Base-by-base conservation (phyloP, 768 basidiomycete species). In the Termitomyces sp. region DNA sequence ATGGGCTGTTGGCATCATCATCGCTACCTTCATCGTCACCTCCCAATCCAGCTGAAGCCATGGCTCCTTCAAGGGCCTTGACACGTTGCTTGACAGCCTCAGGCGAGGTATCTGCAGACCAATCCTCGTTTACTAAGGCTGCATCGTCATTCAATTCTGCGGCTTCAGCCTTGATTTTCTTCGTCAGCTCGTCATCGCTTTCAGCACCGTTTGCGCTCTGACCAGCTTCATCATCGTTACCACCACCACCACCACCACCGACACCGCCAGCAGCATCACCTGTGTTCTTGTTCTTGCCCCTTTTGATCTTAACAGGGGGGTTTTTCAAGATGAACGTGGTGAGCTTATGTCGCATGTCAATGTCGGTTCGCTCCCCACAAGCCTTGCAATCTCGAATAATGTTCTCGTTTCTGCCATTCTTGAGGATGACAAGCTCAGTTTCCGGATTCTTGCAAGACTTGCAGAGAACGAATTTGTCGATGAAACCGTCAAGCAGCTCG, bases 401-500 rank as follows among this genome's bases (percentile, higher is more conserved):
- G 64, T 90, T 85, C 67, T 98, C 97, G 58, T 74, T 79, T 32
- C 83, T 76, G 52, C 95, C 94, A 58, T 70, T 76, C 75, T 93
- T 95, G 72, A 93, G 85, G 71, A 99, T 84, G 77, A 93, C 75
- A 48, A 98, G 85, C 68, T 98, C 95, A 35, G 97, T 99, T 77
- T 99, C 97, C 12, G 97, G 97, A 71, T 99, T 99, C 79, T 98
- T 98, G 89, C 97, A 99, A 10, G 91, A 85, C 60, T 87, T 88
- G 78, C 97, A 99, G 16, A 99, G 87, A 47, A 99, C 94, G 66
- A 97, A 99, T 75, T 98, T 98, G 67, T 96, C 93, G 78, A 99
- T 99, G 82, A 98, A 99, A 50, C 74, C 83, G 73, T 98, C 96
- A 67, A 99, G 88, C 16, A 99, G 86, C 73, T 98, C 96, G 59